These are phyloP conservation scores for Alternaria rosae DNA, from an alignment of 2,329 filamentous ascomycete genomes.

Conservation along the genomic window DNA sequence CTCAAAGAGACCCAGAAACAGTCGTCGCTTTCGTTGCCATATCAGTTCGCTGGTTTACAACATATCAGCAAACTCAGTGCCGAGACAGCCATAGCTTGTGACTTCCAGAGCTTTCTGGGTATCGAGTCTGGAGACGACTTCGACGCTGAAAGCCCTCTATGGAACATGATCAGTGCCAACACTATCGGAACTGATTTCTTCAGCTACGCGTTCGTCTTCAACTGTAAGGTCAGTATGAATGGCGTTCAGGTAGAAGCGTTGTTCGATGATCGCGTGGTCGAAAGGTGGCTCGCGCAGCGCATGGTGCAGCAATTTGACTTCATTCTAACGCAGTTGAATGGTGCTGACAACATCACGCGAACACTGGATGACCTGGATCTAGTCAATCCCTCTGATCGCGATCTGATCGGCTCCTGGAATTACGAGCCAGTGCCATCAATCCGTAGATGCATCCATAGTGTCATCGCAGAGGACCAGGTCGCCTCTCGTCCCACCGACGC, in stretches of 20 bases:
- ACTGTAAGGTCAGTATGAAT: slow-evolving; percentile 32
- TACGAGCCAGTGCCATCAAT: slow-evolving; percentile 29
- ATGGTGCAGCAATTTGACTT: slow-evolving; percentile 41
- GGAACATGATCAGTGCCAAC: slow-evolving; percentile 43
- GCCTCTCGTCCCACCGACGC: slow-evolving; percentile 24
- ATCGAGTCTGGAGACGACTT: slow-evolving; percentile 47
- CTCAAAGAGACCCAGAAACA: slow-evolving; percentile 39
- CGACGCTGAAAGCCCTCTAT: slow-evolving; percentile 38
- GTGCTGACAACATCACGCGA: slow-evolving; percentile 9
- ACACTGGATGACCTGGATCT: slow-evolving; percentile 29
- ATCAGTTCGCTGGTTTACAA: slow-evolving; percentile 56
- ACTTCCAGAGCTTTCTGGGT: slow-evolving; percentile 58
- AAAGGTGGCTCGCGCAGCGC: slow-evolving; percentile 37
- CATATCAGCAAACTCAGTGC: slow-evolving; percentile 51
- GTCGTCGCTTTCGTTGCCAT: slow-evolving; percentile 37
- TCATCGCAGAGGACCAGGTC: slow-evolving; percentile 35
- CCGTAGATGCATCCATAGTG: slow-evolving; percentile 39
- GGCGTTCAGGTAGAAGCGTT: slow-evolving; percentile 39
- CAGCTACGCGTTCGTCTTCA: slow-evolving; percentile 47
- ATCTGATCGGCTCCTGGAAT: slow-evolving; percentile 36
- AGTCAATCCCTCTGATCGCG: slow-evolving; percentile 30
- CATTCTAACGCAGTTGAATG: slow-evolving; percentile 35
- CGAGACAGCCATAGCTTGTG: slow-evolving; percentile 54
- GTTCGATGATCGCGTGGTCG: slow-evolving; percentile 39
- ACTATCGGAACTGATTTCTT: slow-evolving; percentile 47